phyloP scores from a whole-genome alignment of 2,329 filamentous ascomycete species.

The Colletotrichum orbiculare region DNA sequence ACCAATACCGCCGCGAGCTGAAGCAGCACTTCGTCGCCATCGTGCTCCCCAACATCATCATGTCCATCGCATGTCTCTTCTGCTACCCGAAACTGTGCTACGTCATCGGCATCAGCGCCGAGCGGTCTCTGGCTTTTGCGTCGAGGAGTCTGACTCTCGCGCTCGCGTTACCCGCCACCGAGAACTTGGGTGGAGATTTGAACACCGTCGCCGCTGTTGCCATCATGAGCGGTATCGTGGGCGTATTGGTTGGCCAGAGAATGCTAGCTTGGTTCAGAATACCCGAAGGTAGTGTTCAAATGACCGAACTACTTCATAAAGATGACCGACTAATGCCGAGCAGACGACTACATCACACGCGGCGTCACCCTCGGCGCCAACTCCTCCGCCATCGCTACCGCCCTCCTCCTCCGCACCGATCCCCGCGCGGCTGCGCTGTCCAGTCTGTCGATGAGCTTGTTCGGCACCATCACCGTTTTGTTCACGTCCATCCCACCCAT shows the following conservation, averaged over 20 bases:
- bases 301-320: neutral
- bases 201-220: slow-evolving; percentile 67
- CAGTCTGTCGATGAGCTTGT: slow-evolving; percentile 69
- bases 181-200: slow-evolving; percentile 66
- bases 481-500: slow-evolving; percentile 68
- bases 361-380: slow-evolving; percentile 71
- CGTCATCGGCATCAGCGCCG: slow-evolving; percentile 63
- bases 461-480: slow-evolving; percentile 68
- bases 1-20: slow-evolving; percentile 68
- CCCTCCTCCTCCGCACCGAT: slow-evolving; percentile 65
- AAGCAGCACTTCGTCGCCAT: slow-evolving; percentile 64
- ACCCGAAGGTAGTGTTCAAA: slow-evolving; percentile 56
- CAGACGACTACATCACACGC: slow-evolving; percentile 72
- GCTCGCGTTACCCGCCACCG: slow-evolving; percentile 66
- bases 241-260: slow-evolving; percentile 63
- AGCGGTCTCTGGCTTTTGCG: slow-evolving; percentile 65
- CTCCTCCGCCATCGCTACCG: slow-evolving; percentile 69
- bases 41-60: slow-evolving; percentile 61
- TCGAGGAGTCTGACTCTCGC: slow-evolving; percentile 68
- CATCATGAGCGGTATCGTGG: slow-evolving; percentile 69
- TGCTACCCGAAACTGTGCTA: slow-evolving; percentile 66
- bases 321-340: neutral
- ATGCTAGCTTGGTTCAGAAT: slow-evolving; percentile 62
- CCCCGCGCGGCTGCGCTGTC: slow-evolving; percentile 69
- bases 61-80: slow-evolving; percentile 66